Base-by-base conservation (phyloP, 2,329 filamentous ascomycete genomes). In the Pseudogymnoascus verrucosus region DNA sequence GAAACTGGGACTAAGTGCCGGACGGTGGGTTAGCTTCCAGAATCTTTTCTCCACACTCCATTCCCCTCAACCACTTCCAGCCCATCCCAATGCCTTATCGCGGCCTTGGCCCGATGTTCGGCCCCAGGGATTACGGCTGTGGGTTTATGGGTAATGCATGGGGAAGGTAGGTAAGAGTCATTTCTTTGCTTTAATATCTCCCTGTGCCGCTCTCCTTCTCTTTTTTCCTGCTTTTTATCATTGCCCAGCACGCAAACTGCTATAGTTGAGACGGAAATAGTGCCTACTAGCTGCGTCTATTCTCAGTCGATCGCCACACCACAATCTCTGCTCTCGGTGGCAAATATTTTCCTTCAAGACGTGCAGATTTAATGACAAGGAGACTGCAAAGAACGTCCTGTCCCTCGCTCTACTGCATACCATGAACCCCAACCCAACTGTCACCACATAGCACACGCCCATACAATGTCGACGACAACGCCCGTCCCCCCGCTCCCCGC, bases 71-170 rank as follows among this genome's bases (percentile, higher is more conserved):
- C 23, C 6, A 16, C 47, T 28, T 31, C 47, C 47, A 54, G 47
- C 23, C 47, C 47, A 54, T 54, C 47, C 23, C 26, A 54, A 54
- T 31, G 23, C 23, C 47, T 54, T 54, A 54, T 54, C 47, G 47
- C 47, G 47, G 47, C 47, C 47, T 54, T 54, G 47, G 47, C 23
- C 47, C 47, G 47, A 54, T 54, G 3, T 54, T 54, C 47, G 47
- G 47, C 23, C 47, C 47, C 47, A 54, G 23, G 47, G 47, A n/a
- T 47, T 47, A n/a, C 42, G 5, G 42, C 11, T 12, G 11, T 4
- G 12, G 12, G n/a, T 54, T 54, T 54, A 31, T 54, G 47, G 47
- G 23, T 28, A 54, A 23, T 51, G 47, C 23, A 54, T 54, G 23
- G 47, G 47, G 47, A 54, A 54, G 47, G 47, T 31, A 54, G 23